Conservation (phyloP, 2,329 filamentous ascomycete species). For the Aspergillus awamori region DNA sequence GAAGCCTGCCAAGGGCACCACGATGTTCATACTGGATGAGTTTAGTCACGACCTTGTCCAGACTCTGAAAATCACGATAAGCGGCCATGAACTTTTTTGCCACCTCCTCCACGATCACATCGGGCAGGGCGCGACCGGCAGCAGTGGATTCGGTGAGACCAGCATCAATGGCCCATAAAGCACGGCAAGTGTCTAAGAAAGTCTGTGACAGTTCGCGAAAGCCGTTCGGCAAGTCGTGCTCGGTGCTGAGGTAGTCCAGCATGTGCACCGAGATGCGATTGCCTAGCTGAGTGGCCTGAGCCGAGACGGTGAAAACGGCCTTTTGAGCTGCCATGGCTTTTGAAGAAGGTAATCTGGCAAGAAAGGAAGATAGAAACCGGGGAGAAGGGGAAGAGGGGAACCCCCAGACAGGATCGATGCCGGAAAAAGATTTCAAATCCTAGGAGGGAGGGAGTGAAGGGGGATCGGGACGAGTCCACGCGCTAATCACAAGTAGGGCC, state of each 20-base stretch:
- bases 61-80: constrained; percentile 63
- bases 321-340: constrained; percentile 18
- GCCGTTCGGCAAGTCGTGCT: constrained; percentile 57
- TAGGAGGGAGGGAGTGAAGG: not conserved
- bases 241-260: constrained; percentile 64
- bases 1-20: constrained; percentile 61
- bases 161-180: constrained; percentile 69
- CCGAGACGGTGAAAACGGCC: constrained; percentile 49
- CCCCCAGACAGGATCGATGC: not conserved
- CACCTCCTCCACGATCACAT: constrained; percentile 65
- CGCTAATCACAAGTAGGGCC: not conserved
- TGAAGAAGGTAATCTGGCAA: not conserved
- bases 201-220: constrained; percentile 65
- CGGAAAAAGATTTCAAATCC: too few relatives aligned
- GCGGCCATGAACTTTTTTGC: constrained; percentile 65
- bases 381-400: not conserved
- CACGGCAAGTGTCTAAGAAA: constrained; percentile 68
- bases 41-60: constrained; percentile 65
- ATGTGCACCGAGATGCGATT: constrained; percentile 67
- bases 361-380: not conserved
- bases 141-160: constrained; percentile 61
- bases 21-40: constrained; percentile 66
- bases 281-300: constrained; percentile 61
- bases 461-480: not conserved
- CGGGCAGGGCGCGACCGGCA: constrained; percentile 57